These are phyloP conservation scores for Pichia rugopelliculosa DNA, from an alignment of 805 yeast genomes.

Conservation along the genomic window DNA sequence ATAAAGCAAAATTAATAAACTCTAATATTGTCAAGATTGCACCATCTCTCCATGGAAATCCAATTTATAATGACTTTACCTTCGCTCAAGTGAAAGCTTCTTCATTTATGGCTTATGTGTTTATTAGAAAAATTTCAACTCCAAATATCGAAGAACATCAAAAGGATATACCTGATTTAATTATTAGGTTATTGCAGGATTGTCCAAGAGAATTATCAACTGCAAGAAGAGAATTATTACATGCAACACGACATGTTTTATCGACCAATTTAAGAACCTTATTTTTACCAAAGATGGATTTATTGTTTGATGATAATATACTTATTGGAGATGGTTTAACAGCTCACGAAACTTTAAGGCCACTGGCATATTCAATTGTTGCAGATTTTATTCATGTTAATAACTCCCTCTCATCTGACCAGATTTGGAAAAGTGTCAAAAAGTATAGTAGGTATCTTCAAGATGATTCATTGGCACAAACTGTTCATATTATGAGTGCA, in stretches of 20 bases:
- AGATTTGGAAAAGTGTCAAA: constrained; percentile 79
- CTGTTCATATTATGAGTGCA: constrained; percentile 96
- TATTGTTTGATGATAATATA: constrained; percentile 78
- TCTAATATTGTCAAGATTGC: constrained; percentile 63
- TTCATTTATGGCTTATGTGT: constrained; percentile 86
- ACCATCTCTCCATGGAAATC: constrained; percentile 65
- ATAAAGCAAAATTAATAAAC: constrained; percentile 46
- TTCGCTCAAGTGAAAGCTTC: constrained; percentile 94
- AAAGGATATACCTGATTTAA: constrained; percentile 73
- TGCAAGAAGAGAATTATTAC: constrained; percentile 86
- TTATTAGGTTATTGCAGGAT: constrained; percentile 80
- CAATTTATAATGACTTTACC: constrained; percentile 80
- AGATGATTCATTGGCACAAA: constrained; percentile 74
- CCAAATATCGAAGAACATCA: constrained; percentile 53
- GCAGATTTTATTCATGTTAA: constrained; percentile 95
- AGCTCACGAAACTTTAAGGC: constrained; percentile 80
- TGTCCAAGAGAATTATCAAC: constrained; percentile 91
- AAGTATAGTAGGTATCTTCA: constrained; percentile 75
- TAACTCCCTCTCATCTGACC: constrained; percentile 70
- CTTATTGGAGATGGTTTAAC: constrained; percentile 91
- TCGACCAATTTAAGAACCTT: constrained; percentile 79
- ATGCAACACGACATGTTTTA: constrained; percentile 90
- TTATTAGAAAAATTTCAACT: constrained; percentile 74
- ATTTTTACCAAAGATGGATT: constrained; percentile 79
- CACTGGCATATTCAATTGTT: constrained; percentile 88